Conservation (phyloP, 2,329 filamentous ascomycete species). For the Ophiocordyceps sinensis region DNA sequence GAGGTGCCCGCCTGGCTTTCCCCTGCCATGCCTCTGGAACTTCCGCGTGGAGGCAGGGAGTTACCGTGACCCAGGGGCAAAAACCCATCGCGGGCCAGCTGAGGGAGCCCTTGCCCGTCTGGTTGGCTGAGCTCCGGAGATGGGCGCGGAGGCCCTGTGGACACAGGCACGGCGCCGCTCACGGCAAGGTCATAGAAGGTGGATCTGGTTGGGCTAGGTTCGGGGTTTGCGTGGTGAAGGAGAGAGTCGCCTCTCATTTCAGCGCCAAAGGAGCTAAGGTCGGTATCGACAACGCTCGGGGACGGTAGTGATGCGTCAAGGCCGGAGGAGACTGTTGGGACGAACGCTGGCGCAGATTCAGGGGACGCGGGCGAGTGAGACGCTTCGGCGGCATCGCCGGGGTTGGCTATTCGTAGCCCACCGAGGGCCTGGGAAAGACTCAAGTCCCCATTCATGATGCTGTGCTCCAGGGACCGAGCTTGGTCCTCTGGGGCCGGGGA, state of each 20-base stretch:
- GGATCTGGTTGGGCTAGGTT: constrained; percentile 17
- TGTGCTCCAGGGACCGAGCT: constrained; percentile 9
- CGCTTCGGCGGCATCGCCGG: constrained; percentile 51
- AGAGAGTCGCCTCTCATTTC: background rate
- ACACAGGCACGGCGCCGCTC: constrained; percentile 1
- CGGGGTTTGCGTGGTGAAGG: background rate
- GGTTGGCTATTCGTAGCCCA: constrained; percentile 92
- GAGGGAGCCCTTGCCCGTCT: constrained; percentile 20
- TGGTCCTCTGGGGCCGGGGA: constrained; percentile 10
- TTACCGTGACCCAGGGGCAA: constrained; percentile 21
- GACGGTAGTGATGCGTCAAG: background rate
- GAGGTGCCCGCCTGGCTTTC: constrained; percentile 42
- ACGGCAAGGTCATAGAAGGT: constrained; percentile 27
- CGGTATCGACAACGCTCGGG: constrained; percentile 7
- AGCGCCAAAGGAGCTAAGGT: background rate
- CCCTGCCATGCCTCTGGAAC: constrained; percentile 59
- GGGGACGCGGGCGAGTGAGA: background rate
- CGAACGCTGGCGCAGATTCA: constrained; percentile 3
- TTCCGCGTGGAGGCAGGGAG: constrained; percentile 58
- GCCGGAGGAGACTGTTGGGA: background rate
- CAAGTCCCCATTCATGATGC: constrained; percentile 76
- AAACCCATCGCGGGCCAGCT: background rate
- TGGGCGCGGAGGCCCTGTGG: constrained; percentile 17
- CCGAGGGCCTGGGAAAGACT: constrained; percentile 86
- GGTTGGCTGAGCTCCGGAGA: constrained; percentile 55